Evolutionary conservation across 2,329 filamentous ascomycete species (phyloP).

Genomic region (Furcasterigmium furcatum): DNA sequence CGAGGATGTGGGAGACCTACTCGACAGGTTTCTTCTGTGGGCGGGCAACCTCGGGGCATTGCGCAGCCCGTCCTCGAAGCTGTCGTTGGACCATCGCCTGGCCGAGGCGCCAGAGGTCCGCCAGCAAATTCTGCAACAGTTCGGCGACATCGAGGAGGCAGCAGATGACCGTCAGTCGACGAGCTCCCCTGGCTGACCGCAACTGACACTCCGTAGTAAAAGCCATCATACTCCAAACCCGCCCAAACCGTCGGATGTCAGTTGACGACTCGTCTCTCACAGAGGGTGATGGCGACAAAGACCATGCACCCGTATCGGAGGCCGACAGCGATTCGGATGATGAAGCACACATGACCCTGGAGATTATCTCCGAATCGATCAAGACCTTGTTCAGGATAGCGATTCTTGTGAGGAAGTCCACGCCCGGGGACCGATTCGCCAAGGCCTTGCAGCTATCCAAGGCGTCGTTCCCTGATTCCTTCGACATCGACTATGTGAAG

Average conservation of each 20-base stretch:
- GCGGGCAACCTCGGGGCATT: slow-evolving; percentile 9
- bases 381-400: slow-evolving; percentile 8
- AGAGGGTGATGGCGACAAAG: not conserved
- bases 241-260: slow-evolving; percentile 1
- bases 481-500: slow-evolving; percentile 13
- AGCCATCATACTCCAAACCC: not conserved
- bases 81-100: slow-evolving; percentile 10
- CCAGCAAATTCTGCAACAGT: slow-evolving; percentile 2
- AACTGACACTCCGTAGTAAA: not conserved
- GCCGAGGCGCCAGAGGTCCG: slow-evolving; percentile 1
- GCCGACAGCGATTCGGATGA: not conserved
- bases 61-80: not conserved
- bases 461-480: slow-evolving; percentile 3
- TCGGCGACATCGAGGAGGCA: slow-evolving; percentile 9
- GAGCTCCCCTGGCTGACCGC: not conserved
- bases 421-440: slow-evolving; percentile 9
- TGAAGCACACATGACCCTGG: slow-evolving; percentile 8
- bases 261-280: not conserved
- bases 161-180: slow-evolving; percentile 8
- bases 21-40: slow-evolving; percentile 12
- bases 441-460: slow-evolving; percentile 3
- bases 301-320: not conserved
- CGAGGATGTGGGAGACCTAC: slow-evolving; percentile 1
- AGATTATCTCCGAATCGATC: slow-evolving; percentile 6
- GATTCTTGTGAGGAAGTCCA: slow-evolving; percentile 9